These are phyloP conservation scores for Pyracantha coccinea DNA, from an alignment of 331 rosid species.

Conservation along the genomic window DNA sequence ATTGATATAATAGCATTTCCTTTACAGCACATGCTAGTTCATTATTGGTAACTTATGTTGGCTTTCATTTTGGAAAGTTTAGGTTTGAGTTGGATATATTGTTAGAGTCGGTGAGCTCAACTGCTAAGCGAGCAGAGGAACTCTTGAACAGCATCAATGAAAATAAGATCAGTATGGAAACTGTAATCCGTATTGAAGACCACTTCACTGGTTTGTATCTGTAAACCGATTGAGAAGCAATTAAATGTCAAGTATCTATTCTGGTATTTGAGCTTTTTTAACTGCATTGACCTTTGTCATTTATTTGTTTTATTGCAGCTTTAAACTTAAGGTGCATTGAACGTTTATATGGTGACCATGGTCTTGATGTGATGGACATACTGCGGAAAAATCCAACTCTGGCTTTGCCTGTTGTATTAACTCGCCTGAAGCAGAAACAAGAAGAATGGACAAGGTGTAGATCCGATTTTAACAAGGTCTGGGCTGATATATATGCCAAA, in stretches of 20 bases:
- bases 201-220: conserved; percentile 74
- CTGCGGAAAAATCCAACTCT: conserved; percentile 67
- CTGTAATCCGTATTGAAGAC: conserved; percentile 58
- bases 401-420: conserved; percentile 61
- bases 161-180: conserved; percentile 54
- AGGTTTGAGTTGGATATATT: conserved; percentile 99
- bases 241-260: neutral
- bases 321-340: conserved; percentile 77
- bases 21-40: neutral
- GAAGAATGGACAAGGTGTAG: conserved; percentile 88
- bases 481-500: conserved; percentile 88
- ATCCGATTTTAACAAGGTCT: conserved; percentile 74
- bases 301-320: conserved; percentile 33
- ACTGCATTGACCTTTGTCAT: neutral
- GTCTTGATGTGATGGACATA: conserved; percentile 75
- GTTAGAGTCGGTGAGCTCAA: conserved; percentile 89
- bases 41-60: neutral
- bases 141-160: conserved; percentile 52
- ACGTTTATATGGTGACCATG: conserved; percentile 85
- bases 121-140: conserved; percentile 83
- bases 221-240: conserved; percentile 8
- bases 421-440: conserved; percentile 81
- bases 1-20: neutral
- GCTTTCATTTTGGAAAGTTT: conserved; percentile 9
- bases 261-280: conserved; percentile 9